Percentiles rank a stretch among this genome's conserved stretches.
Conservation (phyloP, 75 land plant genomes). For the Isoetes taiwanensis region DNA sequence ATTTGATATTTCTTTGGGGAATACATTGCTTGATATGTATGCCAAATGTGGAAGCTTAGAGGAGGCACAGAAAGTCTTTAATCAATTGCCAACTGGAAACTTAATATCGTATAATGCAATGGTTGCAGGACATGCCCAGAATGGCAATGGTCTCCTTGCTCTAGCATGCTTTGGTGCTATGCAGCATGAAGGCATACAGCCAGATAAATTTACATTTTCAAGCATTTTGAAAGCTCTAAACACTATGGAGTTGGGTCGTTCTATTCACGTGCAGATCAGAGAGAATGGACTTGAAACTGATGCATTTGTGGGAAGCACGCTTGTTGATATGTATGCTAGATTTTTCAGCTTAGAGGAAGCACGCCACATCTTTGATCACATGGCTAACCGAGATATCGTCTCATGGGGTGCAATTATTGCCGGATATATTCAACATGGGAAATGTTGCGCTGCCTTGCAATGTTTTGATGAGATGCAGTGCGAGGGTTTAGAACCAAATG, state of each 20-base stretch:
- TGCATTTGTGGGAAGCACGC: conserved; percentile 30
- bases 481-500: no score
- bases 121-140: background rate
- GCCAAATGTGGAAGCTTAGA: background rate
- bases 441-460: no score
- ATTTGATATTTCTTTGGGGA: background rate
- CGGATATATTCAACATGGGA: no score
- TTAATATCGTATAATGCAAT: background rate
- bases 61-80: background rate
- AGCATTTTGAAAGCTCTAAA: background rate
- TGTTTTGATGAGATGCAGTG: no score
- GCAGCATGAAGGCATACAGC: background rate
- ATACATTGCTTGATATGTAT: background rate
- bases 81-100: background rate
- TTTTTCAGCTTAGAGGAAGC: conserved; percentile 31
- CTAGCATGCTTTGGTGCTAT: background rate
- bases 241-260: background rate
- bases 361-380: conserved; percentile 29
- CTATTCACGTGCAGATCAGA: no score
- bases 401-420: conserved; percentile 52
- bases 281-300: no score
- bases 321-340: conserved; percentile 48
- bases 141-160: background rate
- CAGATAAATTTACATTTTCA: background rate
- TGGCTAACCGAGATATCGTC: conserved; percentile 33